These are phyloP conservation scores for Candida insectorum DNA, from an alignment of 805 yeast species.

Conservation along the genomic window DNA sequence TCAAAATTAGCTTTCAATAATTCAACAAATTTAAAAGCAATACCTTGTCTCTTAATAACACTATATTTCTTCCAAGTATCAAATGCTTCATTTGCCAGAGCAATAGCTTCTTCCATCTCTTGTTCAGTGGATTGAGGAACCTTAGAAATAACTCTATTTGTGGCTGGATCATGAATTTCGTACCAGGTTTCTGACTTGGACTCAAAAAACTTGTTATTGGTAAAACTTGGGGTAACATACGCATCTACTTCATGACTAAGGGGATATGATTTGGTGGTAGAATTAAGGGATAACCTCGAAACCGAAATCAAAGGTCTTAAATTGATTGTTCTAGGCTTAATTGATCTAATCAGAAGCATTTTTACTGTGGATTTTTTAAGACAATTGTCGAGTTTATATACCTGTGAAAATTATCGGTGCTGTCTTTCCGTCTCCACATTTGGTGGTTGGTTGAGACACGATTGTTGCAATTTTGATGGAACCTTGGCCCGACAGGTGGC, in stretches of 20 bases:
- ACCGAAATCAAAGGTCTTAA: too few relatives aligned
- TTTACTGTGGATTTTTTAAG: too few relatives aligned
- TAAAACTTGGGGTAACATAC: slow-evolving; percentile 48
- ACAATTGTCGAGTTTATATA: not conserved
- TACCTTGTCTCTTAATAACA: slow-evolving; percentile 68
- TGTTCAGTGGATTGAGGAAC: slow-evolving; percentile 71
- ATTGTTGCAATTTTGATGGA: too few relatives aligned
- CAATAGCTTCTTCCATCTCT: slow-evolving; percentile 65
- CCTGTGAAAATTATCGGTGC: slow-evolving; percentile 3
- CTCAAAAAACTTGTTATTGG: slow-evolving; percentile 49
- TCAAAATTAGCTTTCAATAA: slow-evolving; percentile 65
- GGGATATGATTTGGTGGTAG: slow-evolving; percentile 32
- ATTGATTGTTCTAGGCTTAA: too few relatives aligned
- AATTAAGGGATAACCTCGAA: too few relatives aligned
- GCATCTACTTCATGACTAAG: slow-evolving; percentile 42
- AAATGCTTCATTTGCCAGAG: slow-evolving; percentile 63
- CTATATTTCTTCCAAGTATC: slow-evolving; percentile 50
- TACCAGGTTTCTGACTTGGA: slow-evolving; percentile 55
- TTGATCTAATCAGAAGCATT: too few relatives aligned
- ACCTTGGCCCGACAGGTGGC: too few relatives aligned
- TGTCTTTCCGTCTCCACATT: slow-evolving; percentile 9
- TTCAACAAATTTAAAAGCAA: slow-evolving; percentile 65
- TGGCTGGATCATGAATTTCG: slow-evolving; percentile 74
- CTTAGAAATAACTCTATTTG: slow-evolving; percentile 58
- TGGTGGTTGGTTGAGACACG: slow-evolving; percentile 6